A percentile compares a stretch with the other conserved stretches of the same genome.
These are phyloP conservation scores for Cucumis melo DNA, from an alignment of 306 rosid genomes.

Conservation along the genomic window DNA sequence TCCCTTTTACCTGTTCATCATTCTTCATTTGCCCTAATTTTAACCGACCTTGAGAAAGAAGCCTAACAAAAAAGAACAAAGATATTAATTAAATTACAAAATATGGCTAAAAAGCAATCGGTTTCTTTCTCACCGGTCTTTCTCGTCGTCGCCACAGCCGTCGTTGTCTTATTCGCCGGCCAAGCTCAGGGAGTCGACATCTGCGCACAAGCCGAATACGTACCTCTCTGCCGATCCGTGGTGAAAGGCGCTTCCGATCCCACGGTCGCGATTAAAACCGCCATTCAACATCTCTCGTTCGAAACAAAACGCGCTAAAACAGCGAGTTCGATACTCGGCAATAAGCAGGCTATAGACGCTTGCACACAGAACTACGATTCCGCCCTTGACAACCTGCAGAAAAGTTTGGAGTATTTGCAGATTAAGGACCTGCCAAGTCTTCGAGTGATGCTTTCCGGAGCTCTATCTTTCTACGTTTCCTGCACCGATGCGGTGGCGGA, in stretches of 20 bases:
- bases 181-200: neutral
- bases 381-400: constrained; percentile 3
- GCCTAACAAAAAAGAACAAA: neutral
- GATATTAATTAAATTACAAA: neutral
- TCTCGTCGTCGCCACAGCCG: neutral
- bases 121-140: neutral
- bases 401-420: neutral
- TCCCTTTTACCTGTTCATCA: neutral
- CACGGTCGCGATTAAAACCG: neutral
- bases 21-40: neutral
- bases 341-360: neutral
- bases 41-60: neutral
- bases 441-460: neutral
- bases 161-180: neutral
- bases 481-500: constrained; percentile 8
- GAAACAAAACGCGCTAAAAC: neutral
- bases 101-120: neutral
- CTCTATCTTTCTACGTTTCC: neutral
- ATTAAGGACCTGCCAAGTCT: neutral
- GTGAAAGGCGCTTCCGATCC: neutral
- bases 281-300: neutral
- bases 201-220: neutral
- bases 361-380: neutral
- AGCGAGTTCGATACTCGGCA: neutral
- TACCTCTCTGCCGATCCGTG: neutral